Evolutionary conservation across 2,329 filamentous ascomycete genomes (phyloP).

Genomic region (Pseudogymnoascus pannorum): DNA sequence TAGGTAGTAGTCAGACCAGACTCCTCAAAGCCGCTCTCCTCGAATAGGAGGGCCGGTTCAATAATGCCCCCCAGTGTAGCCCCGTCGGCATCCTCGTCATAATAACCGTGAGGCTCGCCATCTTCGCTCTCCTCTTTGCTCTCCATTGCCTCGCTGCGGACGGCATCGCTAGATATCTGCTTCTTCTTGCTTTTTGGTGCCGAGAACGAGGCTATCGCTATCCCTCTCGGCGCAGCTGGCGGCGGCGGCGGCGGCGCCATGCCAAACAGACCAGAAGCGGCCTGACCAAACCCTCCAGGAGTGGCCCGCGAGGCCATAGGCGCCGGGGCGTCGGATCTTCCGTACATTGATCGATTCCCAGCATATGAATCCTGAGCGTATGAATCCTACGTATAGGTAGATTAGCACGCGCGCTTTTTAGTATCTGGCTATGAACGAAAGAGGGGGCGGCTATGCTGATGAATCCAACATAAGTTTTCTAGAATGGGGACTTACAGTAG

Average conservation of each 20-base stretch:
- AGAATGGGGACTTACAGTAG: not conserved
- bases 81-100: slow-evolving; percentile 14
- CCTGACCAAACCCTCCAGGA: too few species aligned
- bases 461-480: not conserved
- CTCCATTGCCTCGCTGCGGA: too few species aligned
- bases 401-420: not conserved
- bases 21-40: slow-evolving; percentile 50
- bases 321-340: not conserved
- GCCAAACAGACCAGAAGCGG: too few species aligned
- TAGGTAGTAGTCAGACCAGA: slow-evolving; percentile 54
- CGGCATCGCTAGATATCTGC: too few species aligned
- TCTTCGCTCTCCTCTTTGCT: slow-evolving; percentile 16
- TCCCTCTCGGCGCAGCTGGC: too few species aligned
- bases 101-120: not conserved
- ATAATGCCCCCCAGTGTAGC: slow-evolving; percentile 14
- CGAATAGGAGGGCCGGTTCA: slow-evolving; percentile 32
- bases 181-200: too few species aligned
- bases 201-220: too few species aligned
- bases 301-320: not conserved
- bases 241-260: too few species aligned
- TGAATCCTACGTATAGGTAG: not conserved
- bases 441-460: not conserved
- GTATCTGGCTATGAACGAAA: not conserved
- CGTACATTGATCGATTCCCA: too few species aligned
- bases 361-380: too few species aligned